A percentile compares a stretch with the other conserved stretches of the same genome.
phyloP scores from a whole-genome alignment of 2,329 filamentous ascomycete species.

The Monilinia polystroma region DNA sequence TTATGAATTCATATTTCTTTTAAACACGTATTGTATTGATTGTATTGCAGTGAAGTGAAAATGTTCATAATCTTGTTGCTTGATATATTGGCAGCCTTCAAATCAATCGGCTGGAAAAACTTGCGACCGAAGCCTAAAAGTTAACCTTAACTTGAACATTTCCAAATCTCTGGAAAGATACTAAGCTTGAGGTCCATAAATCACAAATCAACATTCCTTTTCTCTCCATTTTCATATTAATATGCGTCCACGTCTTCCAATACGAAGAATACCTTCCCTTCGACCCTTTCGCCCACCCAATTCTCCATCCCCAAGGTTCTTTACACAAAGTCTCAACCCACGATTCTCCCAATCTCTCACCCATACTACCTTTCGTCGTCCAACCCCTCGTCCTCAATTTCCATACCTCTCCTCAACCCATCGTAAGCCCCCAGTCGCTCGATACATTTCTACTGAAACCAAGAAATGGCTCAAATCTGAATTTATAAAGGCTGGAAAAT shows the following conservation, averaged over 20 bases:
- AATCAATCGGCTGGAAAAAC: slow-evolving; percentile 15
- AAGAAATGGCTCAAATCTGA: slow-evolving; percentile 70
- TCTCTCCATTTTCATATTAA: neutral
- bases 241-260: slow-evolving; percentile 40
- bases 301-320: slow-evolving; percentile 45
- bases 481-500: slow-evolving; percentile 67
- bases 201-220: neutral
- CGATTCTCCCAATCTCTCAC: slow-evolving; percentile 39
- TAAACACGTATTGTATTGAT: neutral
- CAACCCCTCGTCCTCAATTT: slow-evolving; percentile 56
- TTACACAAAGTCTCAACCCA: slow-evolving; percentile 52
- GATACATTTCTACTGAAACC: slow-evolving; percentile 77
- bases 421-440: slow-evolving; percentile 48
- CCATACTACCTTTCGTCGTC: slow-evolving; percentile 22
- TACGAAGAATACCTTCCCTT: slow-evolving; percentile 45
- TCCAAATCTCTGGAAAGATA: neutral
- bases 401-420: slow-evolving; percentile 56
- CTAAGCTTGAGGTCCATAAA: neutral
- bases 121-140: slow-evolving; percentile 16
- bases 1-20: neutral
- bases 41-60: neutral
- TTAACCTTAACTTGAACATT: neutral
- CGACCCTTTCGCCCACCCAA: slow-evolving; percentile 43
- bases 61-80: neutral
- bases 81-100: neutral